Evolutionary conservation across 1,139 yeast species (phyloP).

Genomic region (Geotrichum phurueaensis): DNA sequence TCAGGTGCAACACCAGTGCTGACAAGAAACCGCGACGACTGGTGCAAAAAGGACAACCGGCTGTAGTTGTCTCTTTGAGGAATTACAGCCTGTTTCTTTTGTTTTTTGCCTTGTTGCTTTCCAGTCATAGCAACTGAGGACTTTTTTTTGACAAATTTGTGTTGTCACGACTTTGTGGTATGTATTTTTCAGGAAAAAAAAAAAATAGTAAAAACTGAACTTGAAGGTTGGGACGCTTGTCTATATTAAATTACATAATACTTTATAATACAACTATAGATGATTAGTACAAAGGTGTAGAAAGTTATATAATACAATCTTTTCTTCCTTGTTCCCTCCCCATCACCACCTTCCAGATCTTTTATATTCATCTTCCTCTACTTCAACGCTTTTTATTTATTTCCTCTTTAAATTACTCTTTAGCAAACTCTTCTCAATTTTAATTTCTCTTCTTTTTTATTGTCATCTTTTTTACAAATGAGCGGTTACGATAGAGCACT

Average conservation of each 20-base stretch:
- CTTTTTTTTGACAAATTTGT: background rate
- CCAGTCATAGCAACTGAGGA: background rate
- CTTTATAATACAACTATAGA: background rate
- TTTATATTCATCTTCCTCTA: background rate
- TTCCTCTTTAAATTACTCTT: background rate
- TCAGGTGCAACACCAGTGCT: slow-evolving; percentile 15
- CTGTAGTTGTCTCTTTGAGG: slow-evolving; percentile 57
- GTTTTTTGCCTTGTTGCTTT: slow-evolving; percentile 13
- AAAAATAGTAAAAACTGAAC: background rate
- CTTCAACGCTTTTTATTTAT: background rate
- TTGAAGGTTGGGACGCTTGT: background rate
- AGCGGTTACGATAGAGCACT: slow-evolving; percentile 99
- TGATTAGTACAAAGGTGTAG: background rate
- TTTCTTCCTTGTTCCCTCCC: slow-evolving; percentile 1
- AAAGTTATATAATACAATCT: background rate
- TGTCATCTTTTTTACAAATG: slow-evolving; percentile 42
- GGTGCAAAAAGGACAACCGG: slow-evolving; percentile 52
- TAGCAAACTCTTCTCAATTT: background rate
- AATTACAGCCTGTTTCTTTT: slow-evolving; percentile 33
- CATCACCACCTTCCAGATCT: slow-evolving; percentile 10
- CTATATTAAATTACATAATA: background rate
- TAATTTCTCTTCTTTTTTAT: background rate
- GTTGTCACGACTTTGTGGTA: background rate
- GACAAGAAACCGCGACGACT: slow-evolving; percentile 40
- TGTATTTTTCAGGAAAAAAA: background rate